Base-by-base conservation (phyloP, 1,284 basidiomycete genomes). In the Apiotrichum laibachii region DNA sequence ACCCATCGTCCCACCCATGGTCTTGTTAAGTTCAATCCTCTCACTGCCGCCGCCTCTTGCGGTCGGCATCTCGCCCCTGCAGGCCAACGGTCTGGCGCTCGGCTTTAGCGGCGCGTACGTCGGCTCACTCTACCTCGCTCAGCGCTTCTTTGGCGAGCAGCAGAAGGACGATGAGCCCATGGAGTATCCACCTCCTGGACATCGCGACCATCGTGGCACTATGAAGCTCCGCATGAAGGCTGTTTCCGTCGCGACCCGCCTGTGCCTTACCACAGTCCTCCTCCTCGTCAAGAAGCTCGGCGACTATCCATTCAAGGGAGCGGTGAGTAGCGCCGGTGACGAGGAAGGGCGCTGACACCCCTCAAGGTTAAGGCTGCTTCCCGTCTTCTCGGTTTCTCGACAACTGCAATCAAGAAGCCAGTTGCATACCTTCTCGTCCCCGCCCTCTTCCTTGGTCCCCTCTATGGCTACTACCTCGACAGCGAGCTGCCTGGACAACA, bases 391-490 rank as follows among this genome's bases (percentile, higher is more conserved):
- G 75, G 75, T 3, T 55, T 76, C 44, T 66, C 62, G 5, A 64
- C 62, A 12, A 53, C 51, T 51, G 55, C 39, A 26, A 52, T 19
- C 22, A 58, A 37, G 39, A 66, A 53, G 50, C 59, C 62, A 43
- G 64, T 81, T 2, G 82, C 89, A 0, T 86, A 86, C 66, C 72
- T 90, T 12, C 80, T 96, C 34, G 87, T 88, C 0, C 88, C 90
- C 0, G 64, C 85, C 26, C 82, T 98, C n/a, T 95, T 89, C 73
- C 73, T 86, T 5, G 95, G 95, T 0, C 91, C 93, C 0, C 77
- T 98, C 0, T 90, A 88, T 67, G 84, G 83, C 7, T 79, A 70
- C 16, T 88, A 79, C 63, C 79, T 92, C 1, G 80, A 80, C 8
- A 68, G 76, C 4, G 71, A 80, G 9, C 80, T 92, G 2, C 89